A percentile compares a stretch with the other conserved stretches of the same genome.
Conservation (phyloP, 1,284 basidiomycete species). For the Rhodotorula sp. region DNA sequence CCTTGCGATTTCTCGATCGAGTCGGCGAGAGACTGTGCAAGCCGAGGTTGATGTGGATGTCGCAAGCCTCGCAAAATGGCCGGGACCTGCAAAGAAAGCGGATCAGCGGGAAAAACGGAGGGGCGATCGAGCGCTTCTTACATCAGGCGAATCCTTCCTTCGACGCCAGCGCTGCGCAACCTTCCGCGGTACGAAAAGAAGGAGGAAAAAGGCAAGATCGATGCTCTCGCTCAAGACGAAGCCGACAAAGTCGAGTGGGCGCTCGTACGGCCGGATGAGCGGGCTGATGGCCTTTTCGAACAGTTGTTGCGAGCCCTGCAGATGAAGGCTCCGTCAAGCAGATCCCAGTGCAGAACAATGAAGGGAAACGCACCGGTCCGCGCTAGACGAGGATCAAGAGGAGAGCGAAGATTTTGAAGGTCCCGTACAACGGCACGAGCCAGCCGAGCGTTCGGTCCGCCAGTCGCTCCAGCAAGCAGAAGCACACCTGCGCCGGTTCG, state of each 20-base stretch:
- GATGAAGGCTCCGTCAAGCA: too few relatives aligned
- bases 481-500: slow-evolving; percentile 3
- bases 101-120: background rate
- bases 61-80: slow-evolving; percentile 29
- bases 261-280: slow-evolving; percentile 28
- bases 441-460: slow-evolving; percentile 19
- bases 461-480: slow-evolving; percentile 12
- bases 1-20: slow-evolving; percentile 19
- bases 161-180: background rate
- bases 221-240: slow-evolving; percentile 24
- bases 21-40: slow-evolving; percentile 24
- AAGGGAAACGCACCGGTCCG: slow-evolving; percentile 9
- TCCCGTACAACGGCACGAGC: slow-evolving; percentile 29
- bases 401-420: slow-evolving; percentile 24
- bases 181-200: slow-evolving; percentile 15
- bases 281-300: slow-evolving; percentile 34
- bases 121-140: background rate
- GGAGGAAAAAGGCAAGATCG: slow-evolving; percentile 11
- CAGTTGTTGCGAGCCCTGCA: slow-evolving; percentile 27
- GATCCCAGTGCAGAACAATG: too few relatives aligned
- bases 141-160: background rate
- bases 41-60: slow-evolving; percentile 3
- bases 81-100: slow-evolving; percentile 11
- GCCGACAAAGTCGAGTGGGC: slow-evolving; percentile 27
- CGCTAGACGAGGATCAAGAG: slow-evolving; percentile 22